A percentile compares a stretch with the other conserved stretches of the same genome.
These are phyloP conservation scores for Priceomyces haplophilus DNA, from an alignment of 805 yeast species.

Conservation along the genomic window DNA sequence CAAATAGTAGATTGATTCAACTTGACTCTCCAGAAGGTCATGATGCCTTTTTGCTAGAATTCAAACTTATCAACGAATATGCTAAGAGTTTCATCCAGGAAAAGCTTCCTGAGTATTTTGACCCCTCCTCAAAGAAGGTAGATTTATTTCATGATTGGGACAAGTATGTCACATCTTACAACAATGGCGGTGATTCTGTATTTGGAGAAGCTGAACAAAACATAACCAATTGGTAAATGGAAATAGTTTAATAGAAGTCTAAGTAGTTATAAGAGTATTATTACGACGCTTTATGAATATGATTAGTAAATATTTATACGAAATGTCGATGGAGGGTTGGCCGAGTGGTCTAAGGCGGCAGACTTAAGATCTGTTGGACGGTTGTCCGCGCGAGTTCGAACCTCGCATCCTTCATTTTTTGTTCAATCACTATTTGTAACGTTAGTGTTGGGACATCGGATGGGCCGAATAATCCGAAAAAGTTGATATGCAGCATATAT, in stretches of 20 bases:
- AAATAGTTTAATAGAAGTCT: background rate
- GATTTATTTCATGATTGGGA: slow-evolving; percentile 44
- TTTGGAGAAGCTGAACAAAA: slow-evolving; percentile 91
- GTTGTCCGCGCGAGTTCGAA: slow-evolving; percentile 48
- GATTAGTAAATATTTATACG: background rate
- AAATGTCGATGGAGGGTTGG: slow-evolving; percentile 37
- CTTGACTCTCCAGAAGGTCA: slow-evolving; percentile 95
- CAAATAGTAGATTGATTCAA: slow-evolving; percentile 62
- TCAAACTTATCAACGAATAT: slow-evolving; percentile 71
- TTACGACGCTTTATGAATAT: background rate
- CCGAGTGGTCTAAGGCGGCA: slow-evolving; percentile 50
- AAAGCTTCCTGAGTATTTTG: slow-evolving; percentile 59
- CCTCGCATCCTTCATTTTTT: slow-evolving; percentile 44
- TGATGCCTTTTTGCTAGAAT: slow-evolving; percentile 92
- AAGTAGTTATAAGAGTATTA: background rate
- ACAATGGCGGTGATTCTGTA: slow-evolving; percentile 56
- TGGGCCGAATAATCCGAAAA: too few species aligned
- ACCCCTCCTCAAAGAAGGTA: slow-evolving; percentile 33
- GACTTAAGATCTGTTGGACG: slow-evolving; percentile 46
- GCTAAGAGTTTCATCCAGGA: slow-evolving; percentile 63
- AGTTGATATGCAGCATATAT: too few species aligned
- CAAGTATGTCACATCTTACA: slow-evolving; percentile 32
- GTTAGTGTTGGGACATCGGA: too few species aligned
- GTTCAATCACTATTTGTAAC: too few species aligned
- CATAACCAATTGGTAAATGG: slow-evolving; percentile 82